Conservation (phyloP, 1,284 basidiomycete genomes). For the Pseudozyma sp. region DNA sequence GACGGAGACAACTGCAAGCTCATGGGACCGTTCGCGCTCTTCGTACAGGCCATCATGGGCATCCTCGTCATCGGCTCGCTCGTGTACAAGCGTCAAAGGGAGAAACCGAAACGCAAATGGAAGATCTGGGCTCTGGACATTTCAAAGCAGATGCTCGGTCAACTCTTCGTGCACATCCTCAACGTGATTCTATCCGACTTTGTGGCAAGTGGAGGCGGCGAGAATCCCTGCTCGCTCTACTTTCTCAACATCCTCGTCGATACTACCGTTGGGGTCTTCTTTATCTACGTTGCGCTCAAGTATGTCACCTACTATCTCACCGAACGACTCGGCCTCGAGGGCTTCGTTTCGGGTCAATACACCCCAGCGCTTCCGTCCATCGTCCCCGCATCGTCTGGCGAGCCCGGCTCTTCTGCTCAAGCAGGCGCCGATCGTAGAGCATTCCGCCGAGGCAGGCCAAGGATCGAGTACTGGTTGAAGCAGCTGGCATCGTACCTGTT, state of each 20-base stretch:
- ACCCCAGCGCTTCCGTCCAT: slow-evolving; percentile 26
- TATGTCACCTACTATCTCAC: slow-evolving; percentile 78
- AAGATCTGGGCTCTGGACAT: slow-evolving; percentile 78
- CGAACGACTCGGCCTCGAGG: slow-evolving; percentile 77
- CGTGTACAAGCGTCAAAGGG: slow-evolving; percentile 87
- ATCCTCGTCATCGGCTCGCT: slow-evolving; percentile 84
- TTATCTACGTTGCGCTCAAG: slow-evolving; percentile 85
- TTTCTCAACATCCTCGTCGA: slow-evolving; percentile 95
- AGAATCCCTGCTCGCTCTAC: slow-evolving; percentile 73
- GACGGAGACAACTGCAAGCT: slow-evolving; percentile 59
- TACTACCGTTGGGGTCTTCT: slow-evolving; percentile 88
- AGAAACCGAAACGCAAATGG: slow-evolving; percentile 87
- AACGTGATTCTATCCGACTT: slow-evolving; percentile 76
- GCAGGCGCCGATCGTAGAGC: slow-evolving; percentile 17
- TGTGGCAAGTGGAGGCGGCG: slow-evolving; percentile 46
- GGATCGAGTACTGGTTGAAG: slow-evolving; percentile 77
- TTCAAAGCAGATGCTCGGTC: slow-evolving; percentile 84
- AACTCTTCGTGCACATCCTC: slow-evolving; percentile 86
- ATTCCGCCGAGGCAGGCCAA: slow-evolving; percentile 29
- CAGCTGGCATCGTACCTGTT: slow-evolving; percentile 89
- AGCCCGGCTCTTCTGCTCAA: slow-evolving; percentile 3
- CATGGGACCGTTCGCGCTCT: slow-evolving; percentile 59
- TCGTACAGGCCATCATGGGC: slow-evolving; percentile 85
- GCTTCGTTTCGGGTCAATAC: slow-evolving; percentile 88
- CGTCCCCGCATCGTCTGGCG: slow-evolving; percentile 2